Conservation (phyloP, 2,329 filamentous ascomycete genomes). For the Lecanicillium sp. region DNA sequence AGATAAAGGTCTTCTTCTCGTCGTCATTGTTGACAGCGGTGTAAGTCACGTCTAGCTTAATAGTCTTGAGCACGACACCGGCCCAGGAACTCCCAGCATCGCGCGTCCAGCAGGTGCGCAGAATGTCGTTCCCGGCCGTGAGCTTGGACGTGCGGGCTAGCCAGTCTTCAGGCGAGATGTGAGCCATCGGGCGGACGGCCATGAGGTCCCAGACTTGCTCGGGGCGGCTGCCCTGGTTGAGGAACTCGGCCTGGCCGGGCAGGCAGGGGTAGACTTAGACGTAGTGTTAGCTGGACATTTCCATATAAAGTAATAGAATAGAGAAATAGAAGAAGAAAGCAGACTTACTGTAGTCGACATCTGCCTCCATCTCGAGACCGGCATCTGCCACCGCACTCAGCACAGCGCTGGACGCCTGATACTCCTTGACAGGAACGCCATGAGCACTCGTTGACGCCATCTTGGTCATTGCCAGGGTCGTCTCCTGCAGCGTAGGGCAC, state of each 20-base stretch:
- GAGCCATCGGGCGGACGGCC: constrained; percentile 15
- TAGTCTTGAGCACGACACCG: constrained; percentile 14
- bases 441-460: no score
- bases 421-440: no score
- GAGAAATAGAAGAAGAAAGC: neutral
- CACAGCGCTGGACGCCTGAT: constrained; percentile 7
- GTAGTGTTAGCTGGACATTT: neutral
- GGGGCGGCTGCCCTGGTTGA: constrained; percentile 15
- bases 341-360: constrained; percentile 11
- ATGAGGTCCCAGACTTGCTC: constrained; percentile 17
- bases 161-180: constrained; percentile 13
- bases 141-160: constrained; percentile 11
- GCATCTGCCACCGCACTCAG: neutral
- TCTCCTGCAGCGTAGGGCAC: constrained; percentile 9
- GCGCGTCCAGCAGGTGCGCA: constrained; percentile 16
- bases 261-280: constrained; percentile 20
- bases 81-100: no score
- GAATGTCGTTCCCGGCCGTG: constrained; percentile 15
- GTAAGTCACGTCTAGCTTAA: constrained; percentile 9
- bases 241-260: constrained; percentile 21
- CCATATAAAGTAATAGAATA: no score
- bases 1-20: constrained; percentile 14
- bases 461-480: no score
- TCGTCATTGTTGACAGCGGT: constrained; percentile 13
- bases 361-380: constrained; percentile 5